Base-by-base conservation (phyloP, 208 protist genomes). In the Leishmania tarentolae region DNA sequence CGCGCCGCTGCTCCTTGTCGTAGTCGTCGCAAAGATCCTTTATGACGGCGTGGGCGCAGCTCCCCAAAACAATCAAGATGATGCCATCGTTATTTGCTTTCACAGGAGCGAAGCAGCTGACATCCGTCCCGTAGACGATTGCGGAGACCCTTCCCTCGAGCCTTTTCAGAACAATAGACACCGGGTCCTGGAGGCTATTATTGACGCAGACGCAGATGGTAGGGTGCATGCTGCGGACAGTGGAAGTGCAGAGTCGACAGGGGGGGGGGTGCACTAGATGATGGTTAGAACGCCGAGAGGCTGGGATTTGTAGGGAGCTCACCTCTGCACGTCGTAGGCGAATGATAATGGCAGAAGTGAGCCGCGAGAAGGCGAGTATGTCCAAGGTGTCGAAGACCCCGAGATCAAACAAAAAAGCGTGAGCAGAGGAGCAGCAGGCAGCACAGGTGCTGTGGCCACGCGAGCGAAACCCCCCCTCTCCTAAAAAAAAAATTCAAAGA, bases 21-120 rank as follows among this genome's bases (percentile, higher is more conserved):
- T 79, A 83, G 88, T 94, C 91, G 71, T 96, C 91, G 68, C 50
- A 53, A 52, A 96, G 78, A 63, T 91, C 63, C 77, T 93, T 92
- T 15, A 96, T 85, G 3, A 86, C 81, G 35, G 87, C 87, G 75
- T 91, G 81, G 4, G 80, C 84, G 0, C 76, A 46, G 28, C 82
- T 17, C n/a, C 53, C 68, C 35, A 56, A 63, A 35, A 85, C 40
- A 28, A 78, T 40, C 72, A 83, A 8, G 40, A 79, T 15, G 9
- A 83, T 35, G 11, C 52, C 63, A 24, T 83, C 72, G 37, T 83
- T 83, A 28, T 76, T 7, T n/a, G 44, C 24, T 61, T 83, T 83
- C 24, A 68, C 37, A 17, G 47, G 31, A 0, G 56, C 72, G 37
- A 78, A 83, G 47, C 66, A 46, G 24, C 56, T 15, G 11, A 15